phyloP scores from a whole-genome alignment of 768 basidiomycete genomes.

The Rhodotorula babjevae region DNA sequence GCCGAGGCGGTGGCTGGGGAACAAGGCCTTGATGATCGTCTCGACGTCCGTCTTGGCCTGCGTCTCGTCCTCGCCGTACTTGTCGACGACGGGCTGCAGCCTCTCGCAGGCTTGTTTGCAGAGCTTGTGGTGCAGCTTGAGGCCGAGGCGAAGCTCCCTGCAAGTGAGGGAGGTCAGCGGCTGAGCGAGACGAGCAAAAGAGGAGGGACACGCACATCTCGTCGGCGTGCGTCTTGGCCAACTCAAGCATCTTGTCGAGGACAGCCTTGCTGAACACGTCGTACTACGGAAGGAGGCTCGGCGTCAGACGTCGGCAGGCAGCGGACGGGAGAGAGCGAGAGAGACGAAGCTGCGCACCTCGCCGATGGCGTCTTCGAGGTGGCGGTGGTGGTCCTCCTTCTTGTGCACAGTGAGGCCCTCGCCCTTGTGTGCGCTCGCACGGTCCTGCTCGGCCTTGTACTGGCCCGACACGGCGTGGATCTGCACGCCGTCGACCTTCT shows the following conservation, averaged over 20 bases:
- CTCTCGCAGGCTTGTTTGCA: slow-evolving; percentile 4
- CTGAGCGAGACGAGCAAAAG: neutral
- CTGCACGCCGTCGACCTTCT: slow-evolving; percentile 18
- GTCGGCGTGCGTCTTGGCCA: slow-evolving; percentile 18
- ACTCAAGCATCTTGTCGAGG: slow-evolving; percentile 20
- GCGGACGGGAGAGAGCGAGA: no score
- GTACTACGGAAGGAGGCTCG: neutral
- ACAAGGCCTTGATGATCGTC: slow-evolving; percentile 20
- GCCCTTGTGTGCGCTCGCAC: slow-evolving; percentile 3
- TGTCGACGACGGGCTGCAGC: slow-evolving; percentile 22
- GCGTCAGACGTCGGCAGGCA: no score
- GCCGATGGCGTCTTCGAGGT: slow-evolving; percentile 7
- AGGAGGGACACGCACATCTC: neutral
- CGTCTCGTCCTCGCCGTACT: slow-evolving; percentile 30
- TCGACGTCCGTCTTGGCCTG: slow-evolving; percentile 25
- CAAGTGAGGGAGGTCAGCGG: slow-evolving; percentile 3
- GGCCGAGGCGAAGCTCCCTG: slow-evolving; percentile 22
- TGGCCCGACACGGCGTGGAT: neutral
- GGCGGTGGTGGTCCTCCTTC: slow-evolving; percentile 1
- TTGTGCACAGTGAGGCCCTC: neutral
- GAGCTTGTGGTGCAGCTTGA: slow-evolving; percentile 13
- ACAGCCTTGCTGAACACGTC: slow-evolving; percentile 12
- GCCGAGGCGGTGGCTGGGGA: slow-evolving; percentile 27
- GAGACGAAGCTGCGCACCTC: neutral
- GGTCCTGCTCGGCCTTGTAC: slow-evolving; percentile 1